A percentile compares a stretch with the other conserved stretches of the same genome.
Evolutionary conservation across 192 early-diverging fungal genomes (phyloP).

Genomic region (Oehlia diaphana): DNA sequence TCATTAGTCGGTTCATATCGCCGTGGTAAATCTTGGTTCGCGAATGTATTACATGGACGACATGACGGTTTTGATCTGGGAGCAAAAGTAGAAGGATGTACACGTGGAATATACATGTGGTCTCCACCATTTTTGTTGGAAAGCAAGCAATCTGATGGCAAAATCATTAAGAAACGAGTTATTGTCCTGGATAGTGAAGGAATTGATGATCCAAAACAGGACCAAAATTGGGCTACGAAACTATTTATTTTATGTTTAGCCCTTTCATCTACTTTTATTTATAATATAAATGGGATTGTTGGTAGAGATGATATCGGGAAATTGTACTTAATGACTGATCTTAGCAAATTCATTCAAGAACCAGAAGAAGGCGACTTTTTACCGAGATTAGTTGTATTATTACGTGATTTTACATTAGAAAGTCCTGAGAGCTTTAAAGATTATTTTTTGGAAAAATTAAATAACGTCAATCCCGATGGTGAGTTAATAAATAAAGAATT

Average conservation of each 20-base stretch:
- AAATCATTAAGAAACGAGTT: background rate
- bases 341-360: slow-evolving; percentile 18
- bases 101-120: slow-evolving; percentile 24
- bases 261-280: slow-evolving; percentile 20
- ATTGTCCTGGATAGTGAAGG: slow-evolving; percentile 23
- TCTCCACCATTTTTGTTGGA: background rate
- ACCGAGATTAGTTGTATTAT: slow-evolving; percentile 10
- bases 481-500: background rate
- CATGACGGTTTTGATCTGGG: slow-evolving; percentile 20
- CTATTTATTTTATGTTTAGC: slow-evolving; percentile 27
- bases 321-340: slow-evolving; percentile 21
- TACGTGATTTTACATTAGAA: slow-evolving; percentile 16
- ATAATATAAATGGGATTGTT: slow-evolving; percentile 24
- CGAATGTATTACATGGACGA: slow-evolving; percentile 13
- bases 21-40: slow-evolving; percentile 20
- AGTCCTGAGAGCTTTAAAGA: background rate
- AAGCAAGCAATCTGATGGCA: background rate
- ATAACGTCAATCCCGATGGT: slow-evolving; percentile 21
- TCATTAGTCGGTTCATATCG: slow-evolving; percentile 10
- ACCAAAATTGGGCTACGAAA: slow-evolving; percentile 15
- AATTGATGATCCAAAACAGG: slow-evolving; percentile 24
- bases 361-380: background rate
- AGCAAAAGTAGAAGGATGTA: slow-evolving; percentile 13
- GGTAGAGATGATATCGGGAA: slow-evolving; percentile 17
- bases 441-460: slow-evolving; percentile 18